Evolutionary conservation across 306 rosid genomes (phyloP).

Genomic region (Begonia peltatifolia): DNA sequence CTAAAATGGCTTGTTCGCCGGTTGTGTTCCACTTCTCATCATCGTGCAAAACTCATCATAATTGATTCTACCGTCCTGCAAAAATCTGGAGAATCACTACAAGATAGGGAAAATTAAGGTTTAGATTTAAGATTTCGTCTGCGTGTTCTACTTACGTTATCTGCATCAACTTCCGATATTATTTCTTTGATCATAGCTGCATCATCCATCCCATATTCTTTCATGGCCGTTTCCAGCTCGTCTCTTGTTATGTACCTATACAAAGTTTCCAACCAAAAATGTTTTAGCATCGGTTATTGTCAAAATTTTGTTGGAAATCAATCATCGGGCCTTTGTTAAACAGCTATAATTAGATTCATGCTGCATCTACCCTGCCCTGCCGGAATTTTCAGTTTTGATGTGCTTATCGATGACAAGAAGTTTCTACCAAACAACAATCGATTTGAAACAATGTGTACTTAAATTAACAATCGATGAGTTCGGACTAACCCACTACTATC

Average conservation of each 20-base stretch:
- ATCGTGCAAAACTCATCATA: conserved; percentile 70
- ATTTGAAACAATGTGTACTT: too few relatives aligned
- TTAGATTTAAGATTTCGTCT: too few relatives aligned
- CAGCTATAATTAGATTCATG: too few relatives aligned
- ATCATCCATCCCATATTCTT: conserved; percentile 76
- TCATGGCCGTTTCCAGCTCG: conserved; percentile 73
- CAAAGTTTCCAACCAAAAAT: background rate
- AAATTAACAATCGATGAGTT: too few relatives aligned
- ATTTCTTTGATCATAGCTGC: conserved; percentile 64
- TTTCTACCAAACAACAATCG: too few relatives aligned
- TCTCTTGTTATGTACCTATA: conserved; percentile 78
- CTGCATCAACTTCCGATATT: conserved; percentile 78
- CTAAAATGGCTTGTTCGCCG: background rate
- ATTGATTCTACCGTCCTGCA: conserved; percentile 85
- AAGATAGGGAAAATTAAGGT: too few relatives aligned
- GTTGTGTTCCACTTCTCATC: conserved; percentile 90
- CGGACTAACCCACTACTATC: conserved; percentile 64
- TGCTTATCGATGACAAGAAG: too few relatives aligned
- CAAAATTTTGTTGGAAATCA: background rate
- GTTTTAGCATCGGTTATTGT: background rate
- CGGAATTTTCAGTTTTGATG: too few relatives aligned
- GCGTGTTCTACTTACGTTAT: conserved; percentile 37
- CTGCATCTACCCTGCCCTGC: too few relatives aligned
- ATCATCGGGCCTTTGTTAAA: too few relatives aligned
- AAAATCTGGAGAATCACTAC: background rate